Percentiles rank a stretch among this genome's conserved stretches.
Evolutionary conservation across 31 red algal species (phyloP).

Genomic region (Odonthalia washingtoniensis): DNA sequence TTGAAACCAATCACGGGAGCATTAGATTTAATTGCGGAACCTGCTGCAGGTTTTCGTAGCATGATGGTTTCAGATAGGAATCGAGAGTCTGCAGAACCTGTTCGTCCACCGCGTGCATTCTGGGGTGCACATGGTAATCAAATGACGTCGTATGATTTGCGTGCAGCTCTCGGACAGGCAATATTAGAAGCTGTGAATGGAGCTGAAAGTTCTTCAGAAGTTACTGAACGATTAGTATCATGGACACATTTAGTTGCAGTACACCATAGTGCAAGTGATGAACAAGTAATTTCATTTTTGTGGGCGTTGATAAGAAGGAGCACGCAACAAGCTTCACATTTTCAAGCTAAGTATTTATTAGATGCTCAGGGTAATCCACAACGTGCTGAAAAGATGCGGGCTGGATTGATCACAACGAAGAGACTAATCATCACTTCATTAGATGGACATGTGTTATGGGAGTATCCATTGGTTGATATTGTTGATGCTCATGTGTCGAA

Average conservation of each 20-base stretch:
- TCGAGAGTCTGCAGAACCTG: conserved; percentile 76
- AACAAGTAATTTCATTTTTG: conserved; percentile 74
- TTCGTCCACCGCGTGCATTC: conserved; percentile 85
- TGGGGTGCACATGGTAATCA: conserved; percentile 75
- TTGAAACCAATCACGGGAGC: conserved; percentile 95
- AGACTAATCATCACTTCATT: conserved; percentile 86
- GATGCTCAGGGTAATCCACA: conserved; percentile 77
- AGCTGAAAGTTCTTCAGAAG: conserved; percentile 46
- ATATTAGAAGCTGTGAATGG: conserved; percentile 81
- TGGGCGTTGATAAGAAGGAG: conserved; percentile 72
- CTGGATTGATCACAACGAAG: conserved; percentile 76
- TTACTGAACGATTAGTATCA: conserved; percentile 48
- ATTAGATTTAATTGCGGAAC: conserved; percentile 95
- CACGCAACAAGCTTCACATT: conserved; percentile 60
- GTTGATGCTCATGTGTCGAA: conserved; percentile 80
- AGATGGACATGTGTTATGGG: conserved; percentile 90
- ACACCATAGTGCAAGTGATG: conserved; percentile 54
- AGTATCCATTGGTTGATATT: conserved; percentile 82
- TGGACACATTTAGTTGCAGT: conserved; percentile 84
- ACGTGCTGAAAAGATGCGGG: conserved; percentile 86
- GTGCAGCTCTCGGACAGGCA: conserved; percentile 76
- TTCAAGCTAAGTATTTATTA: conserved; percentile 59
- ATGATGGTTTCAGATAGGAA: conserved; percentile 88
- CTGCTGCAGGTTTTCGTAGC: conserved; percentile 90
- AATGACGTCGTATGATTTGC: conserved; percentile 84